Evolutionary conservation across 2,329 filamentous ascomycete species (phyloP).

Genomic region (Aspergillus brunneoviolaceus): DNA sequence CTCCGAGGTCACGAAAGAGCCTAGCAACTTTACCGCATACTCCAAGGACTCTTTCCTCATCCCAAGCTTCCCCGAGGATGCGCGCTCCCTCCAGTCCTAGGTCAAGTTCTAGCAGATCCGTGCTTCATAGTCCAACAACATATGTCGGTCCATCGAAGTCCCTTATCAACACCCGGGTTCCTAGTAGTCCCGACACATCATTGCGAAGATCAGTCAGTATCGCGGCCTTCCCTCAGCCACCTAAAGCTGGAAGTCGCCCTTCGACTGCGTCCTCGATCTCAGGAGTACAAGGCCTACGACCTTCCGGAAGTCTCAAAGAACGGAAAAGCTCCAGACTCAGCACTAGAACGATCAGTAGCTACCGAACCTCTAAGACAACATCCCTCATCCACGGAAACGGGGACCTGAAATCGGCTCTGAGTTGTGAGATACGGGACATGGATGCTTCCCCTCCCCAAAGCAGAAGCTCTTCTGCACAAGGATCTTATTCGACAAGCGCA

Average conservation of each 20-base stretch:
- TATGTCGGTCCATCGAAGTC: constrained; percentile 59
- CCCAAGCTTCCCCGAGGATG: constrained; percentile 53
- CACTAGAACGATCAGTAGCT: constrained; percentile 53
- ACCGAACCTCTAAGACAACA: constrained; percentile 57
- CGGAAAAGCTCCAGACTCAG: constrained; percentile 59
- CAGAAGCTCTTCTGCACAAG: constrained; percentile 86
- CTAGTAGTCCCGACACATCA: constrained; percentile 60
- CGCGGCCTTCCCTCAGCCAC: constrained; percentile 88
- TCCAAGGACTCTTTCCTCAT: constrained; percentile 46
- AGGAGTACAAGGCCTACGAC: constrained; percentile 31
- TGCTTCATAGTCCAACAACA: constrained; percentile 49
- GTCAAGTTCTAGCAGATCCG: constrained; percentile 51
- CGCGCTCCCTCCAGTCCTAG: constrained; percentile 60
- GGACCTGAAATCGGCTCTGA: constrained; percentile 71
- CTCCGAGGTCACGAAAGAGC: constrained; percentile 70
- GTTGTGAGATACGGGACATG: constrained; percentile 64
- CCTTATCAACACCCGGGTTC: constrained; percentile 55
- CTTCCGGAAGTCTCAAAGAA: constrained; percentile 44
- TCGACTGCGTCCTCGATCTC: constrained; percentile 55
- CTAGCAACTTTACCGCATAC: constrained; percentile 51
- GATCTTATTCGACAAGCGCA: constrained; percentile 85
- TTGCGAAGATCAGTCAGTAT: constrained; percentile 89
- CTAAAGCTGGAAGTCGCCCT: constrained; percentile 65
- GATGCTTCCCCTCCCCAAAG: constrained; percentile 86
- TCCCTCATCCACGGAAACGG: constrained; percentile 77